These are phyloP conservation scores for Fusarium gaditjirri DNA, from an alignment of 2,329 filamentous ascomycete species.

Conservation along the genomic window DNA sequence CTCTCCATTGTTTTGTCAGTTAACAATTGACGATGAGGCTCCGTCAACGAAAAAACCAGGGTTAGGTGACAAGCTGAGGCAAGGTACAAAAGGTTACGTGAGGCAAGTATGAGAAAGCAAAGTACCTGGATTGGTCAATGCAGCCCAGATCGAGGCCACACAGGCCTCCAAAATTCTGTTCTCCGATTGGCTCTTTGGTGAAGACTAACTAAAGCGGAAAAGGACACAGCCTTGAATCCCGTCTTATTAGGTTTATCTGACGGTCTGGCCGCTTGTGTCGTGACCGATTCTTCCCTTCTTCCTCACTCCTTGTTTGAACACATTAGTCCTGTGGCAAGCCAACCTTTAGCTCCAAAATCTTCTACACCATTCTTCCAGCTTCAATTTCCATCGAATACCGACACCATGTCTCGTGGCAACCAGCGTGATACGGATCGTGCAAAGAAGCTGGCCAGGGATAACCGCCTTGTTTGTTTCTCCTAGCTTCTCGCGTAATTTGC, in stretches of 20 bases:
- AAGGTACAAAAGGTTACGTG: rapidly evolving
- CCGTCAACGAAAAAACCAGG: neutral
- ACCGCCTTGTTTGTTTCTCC: no score
- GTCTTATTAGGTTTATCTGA: conserved; percentile 13
- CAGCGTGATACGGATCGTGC: no score
- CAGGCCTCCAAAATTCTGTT: neutral
- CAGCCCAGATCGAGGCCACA: conserved; percentile 17
- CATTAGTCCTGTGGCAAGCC: no score
- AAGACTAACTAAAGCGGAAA: conserved; percentile 29
- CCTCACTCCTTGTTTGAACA: no score
- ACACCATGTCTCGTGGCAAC: no score
- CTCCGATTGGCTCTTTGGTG: no score
- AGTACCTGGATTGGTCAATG: neutral
- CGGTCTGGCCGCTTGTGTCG: conserved; percentile 18
- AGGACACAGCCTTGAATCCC: conserved; percentile 19
- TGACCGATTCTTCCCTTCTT: neutral
- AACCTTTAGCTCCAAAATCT: no score
- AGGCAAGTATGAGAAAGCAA: rapidly evolving
- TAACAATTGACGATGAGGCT: neutral
- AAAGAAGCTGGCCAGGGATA: no score
- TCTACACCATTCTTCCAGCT: no score
- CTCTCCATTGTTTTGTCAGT: neutral
- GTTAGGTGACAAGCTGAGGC: neutral
- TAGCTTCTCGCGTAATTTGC: no score
- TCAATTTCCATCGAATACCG: no score